phyloP scores from a whole-genome alignment of 371 early-diverging fungal genomes.

The Haplosporangium sp. region DNA sequence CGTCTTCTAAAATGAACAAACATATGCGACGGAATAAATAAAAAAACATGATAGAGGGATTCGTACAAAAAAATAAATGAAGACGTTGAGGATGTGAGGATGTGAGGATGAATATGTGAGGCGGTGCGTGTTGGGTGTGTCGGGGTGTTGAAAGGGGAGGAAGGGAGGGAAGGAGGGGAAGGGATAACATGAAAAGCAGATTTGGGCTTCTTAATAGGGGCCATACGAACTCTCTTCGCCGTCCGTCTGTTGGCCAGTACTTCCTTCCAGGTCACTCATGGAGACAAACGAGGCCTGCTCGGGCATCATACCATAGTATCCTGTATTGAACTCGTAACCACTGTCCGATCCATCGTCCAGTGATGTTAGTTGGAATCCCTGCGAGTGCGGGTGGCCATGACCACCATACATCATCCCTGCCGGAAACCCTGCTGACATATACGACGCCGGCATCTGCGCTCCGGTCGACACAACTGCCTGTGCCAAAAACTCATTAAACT shows the following conservation, averaged over 20 bases:
- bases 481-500: conserved; percentile 54
- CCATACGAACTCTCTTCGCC: conserved; percentile 54
- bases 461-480: conserved; percentile 50
- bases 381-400: conserved; percentile 17
- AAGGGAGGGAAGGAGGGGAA: background rate
- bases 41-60: no score
- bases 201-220: conserved; percentile 23
- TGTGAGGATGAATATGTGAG: no score
- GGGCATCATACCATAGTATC: conserved; percentile 54
- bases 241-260: conserved; percentile 52
- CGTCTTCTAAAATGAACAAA: no score
- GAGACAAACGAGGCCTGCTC: conserved; percentile 59
- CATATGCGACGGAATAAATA: no score
- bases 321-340: conserved; percentile 32
- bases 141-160: no score
- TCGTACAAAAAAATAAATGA: no score
- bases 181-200: background rate
- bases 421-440: conserved; percentile 21
- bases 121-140: no score
- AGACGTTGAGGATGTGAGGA: no score
- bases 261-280: conserved; percentile 54
- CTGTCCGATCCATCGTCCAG: conserved; percentile 40
- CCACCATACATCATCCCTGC: conserved; percentile 41
- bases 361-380: conserved; percentile 31
- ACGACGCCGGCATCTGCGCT: conserved; percentile 27